These are phyloP conservation scores for Luzula sylvatica DNA, from an alignment of 176 grass and related monocot genomes.

Conservation along the genomic window DNA sequence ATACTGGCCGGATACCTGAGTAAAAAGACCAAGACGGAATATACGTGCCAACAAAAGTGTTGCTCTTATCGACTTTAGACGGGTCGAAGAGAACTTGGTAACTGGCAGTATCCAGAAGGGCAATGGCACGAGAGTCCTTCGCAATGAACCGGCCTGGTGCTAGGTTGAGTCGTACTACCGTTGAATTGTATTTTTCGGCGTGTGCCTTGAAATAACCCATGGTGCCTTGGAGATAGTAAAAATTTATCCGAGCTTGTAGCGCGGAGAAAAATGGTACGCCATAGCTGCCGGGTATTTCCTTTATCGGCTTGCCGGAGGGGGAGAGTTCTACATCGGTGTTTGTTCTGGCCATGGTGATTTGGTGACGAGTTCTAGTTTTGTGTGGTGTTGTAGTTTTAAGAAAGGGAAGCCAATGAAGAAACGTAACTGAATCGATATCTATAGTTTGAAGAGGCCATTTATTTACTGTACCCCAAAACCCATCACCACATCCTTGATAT, in stretches of 20 bases:
- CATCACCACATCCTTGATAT: too few relatives aligned
- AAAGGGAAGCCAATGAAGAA: too few relatives aligned
- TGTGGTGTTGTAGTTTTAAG: too few relatives aligned
- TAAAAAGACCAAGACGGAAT: constrained; percentile 24
- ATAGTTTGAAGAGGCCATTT: background rate
- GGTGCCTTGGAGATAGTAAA: constrained; percentile 23
- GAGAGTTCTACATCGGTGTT: background rate
- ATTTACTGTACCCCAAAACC: too few relatives aligned
- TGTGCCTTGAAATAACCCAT: constrained; percentile 21
- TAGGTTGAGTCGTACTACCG: constrained; percentile 22
- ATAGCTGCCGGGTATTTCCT: constrained; percentile 5
- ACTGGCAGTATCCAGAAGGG: constrained; percentile 24
- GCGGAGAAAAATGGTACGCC: constrained; percentile 10
- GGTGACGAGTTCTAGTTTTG: too few relatives aligned
- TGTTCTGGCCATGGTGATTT: background rate
- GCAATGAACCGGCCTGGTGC: constrained; percentile 18
- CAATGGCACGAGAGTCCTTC: constrained; percentile 18
- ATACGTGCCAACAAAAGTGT: constrained; percentile 28
- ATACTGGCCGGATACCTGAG: constrained; percentile 17
- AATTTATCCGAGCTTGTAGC: constrained; percentile 19
- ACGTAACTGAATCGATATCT: background rate
- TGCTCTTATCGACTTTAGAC: constrained; percentile 26
- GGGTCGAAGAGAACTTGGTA: too few relatives aligned
- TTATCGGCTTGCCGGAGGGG: background rate
- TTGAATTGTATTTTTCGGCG: constrained; percentile 17